Base-by-base conservation (phyloP, 1,284 basidiomycete genomes). In the Fistulina hepatica region DNA sequence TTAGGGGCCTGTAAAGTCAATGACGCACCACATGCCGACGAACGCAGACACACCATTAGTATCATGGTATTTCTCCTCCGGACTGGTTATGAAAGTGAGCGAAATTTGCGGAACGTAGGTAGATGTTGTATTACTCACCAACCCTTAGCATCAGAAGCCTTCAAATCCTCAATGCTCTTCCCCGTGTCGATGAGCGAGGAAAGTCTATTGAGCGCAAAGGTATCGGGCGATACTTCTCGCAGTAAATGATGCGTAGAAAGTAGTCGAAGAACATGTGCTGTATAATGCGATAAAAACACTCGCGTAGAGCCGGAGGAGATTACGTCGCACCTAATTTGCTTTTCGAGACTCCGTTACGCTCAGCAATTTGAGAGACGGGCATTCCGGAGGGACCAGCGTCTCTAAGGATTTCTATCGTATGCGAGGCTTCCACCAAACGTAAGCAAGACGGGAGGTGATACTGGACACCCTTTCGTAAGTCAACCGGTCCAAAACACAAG, bases 161-260 rank as follows among this genome's bases (percentile, higher is more conserved):
- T 26, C n/a, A 10, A 8, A 8, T 15, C 15, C 8, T 34, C 16
- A 20, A 34, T 17, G 33, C 12, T 52, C 53, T 77, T 79, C 7
- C 78, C 76, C 1, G 71, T 75, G 48, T 81, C 77, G 5, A 83
- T 57, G n/a, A 73, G 58, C 4, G 72, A 73, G 2, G 76, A 74
- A 36, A 81, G 63, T 13, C 79, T 68, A 48, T 78, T 83, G 37
- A 71, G 65, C 3, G 77, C 64, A 47, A 84, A 84, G 2, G 75
- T 71, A 48, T 82, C 71, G 6, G 77, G 79, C 9, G 64, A 59
- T 2, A 71, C 60, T 54, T 84, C 81, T 22, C 66, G 61, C 20
- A 78, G 61, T 36, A 82, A 66, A 50, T 83, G 81, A 49, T 81
- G 77, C 0, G 79, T 81, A 10, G 78, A 76, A 21, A 84, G 66